These are phyloP conservation scores for Dioscorea cayenensis DNA, from an alignment of 116 monocot genomes.

Conservation along the genomic window DNA sequence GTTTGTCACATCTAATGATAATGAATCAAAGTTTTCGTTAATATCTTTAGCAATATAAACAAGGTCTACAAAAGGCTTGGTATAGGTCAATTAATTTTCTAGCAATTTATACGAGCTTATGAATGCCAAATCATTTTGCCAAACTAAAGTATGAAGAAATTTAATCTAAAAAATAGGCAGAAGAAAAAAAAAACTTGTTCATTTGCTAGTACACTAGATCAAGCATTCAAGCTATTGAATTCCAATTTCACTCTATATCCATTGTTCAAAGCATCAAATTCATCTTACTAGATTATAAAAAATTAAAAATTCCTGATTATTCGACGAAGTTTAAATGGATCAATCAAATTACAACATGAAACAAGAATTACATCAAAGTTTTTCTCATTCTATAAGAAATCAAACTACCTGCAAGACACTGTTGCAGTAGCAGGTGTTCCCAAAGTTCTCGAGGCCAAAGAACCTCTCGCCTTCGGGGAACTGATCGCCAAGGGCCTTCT, in stretches of 20 bases:
- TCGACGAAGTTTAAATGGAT: neutral
- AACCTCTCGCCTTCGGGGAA: constrained; percentile 96
- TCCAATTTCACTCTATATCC: neutral
- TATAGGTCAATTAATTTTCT: too few species aligned
- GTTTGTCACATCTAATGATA: too few species aligned
- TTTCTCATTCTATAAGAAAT: neutral
- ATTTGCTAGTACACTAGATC: neutral
- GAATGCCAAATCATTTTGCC: too few species aligned
- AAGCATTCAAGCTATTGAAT: neutral
- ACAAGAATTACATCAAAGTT: neutral
- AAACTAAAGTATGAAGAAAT: too few species aligned
- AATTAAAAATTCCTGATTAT: neutral
- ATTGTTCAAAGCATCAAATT: neutral
- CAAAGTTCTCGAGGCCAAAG: constrained; percentile 95
- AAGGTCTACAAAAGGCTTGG: too few species aligned
- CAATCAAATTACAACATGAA: neutral
- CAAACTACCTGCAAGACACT: constrained; percentile 73
- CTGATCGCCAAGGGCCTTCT: constrained; percentile 97
- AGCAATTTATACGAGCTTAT: too few species aligned
- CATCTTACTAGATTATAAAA: neutral
- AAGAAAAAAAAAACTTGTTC: too few species aligned
- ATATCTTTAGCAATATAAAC: too few species aligned
- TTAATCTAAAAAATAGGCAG: too few species aligned
- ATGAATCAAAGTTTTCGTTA: too few species aligned
- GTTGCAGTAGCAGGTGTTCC: constrained; percentile 97